phyloP scores from a whole-genome alignment of 495 filamentous ascomycete genomes.

The Aeminium ludgeri region DNA sequence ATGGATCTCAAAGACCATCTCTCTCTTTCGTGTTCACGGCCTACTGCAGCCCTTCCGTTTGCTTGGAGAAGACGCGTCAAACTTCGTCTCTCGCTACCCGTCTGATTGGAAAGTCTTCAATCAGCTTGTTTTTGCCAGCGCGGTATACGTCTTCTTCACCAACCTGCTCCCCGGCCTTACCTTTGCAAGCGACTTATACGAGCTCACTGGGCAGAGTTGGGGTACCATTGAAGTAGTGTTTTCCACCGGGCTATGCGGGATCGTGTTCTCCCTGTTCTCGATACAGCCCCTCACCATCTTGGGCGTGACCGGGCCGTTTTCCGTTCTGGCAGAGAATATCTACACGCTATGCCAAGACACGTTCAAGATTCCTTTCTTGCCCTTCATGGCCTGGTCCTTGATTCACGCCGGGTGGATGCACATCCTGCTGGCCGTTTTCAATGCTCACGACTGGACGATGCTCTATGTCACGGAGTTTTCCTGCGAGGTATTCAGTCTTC shows the following conservation, averaged over 20 bases:
- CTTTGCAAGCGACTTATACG: constrained; percentile 53
- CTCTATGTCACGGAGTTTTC: constrained; percentile 27
- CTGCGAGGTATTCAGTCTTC: constrained; percentile 27
- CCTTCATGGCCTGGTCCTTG: constrained; percentile 60
- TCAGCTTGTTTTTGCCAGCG: constrained; percentile 51
- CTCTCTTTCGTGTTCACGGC: too few relatives aligned
- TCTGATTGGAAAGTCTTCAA: constrained; percentile 58
- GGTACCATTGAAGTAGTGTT: constrained; percentile 40
- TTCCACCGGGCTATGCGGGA: constrained; percentile 24
- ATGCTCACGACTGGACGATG: constrained; percentile 24
- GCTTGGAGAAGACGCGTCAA: constrained; percentile 41
- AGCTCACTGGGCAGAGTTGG: constrained; percentile 48
- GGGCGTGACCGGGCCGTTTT: constrained; percentile 22
- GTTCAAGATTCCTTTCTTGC: constrained; percentile 3
- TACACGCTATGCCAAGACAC: constrained; percentile 23
- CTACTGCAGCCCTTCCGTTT: constrained; percentile 42
- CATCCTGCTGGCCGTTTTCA: constrained; percentile 24
- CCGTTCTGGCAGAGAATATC: constrained; percentile 35
- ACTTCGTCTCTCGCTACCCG: constrained; percentile 37
- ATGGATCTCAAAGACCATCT: too few relatives aligned
- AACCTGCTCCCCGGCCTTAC: constrained; percentile 60
- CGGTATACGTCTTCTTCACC: constrained; percentile 61
- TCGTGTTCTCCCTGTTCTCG: constrained; percentile 23
- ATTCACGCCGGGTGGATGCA: constrained; percentile 47
- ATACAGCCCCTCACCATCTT: constrained; percentile 21